Conservation (phyloP, 805 yeast species). For the Candida maesae region DNA sequence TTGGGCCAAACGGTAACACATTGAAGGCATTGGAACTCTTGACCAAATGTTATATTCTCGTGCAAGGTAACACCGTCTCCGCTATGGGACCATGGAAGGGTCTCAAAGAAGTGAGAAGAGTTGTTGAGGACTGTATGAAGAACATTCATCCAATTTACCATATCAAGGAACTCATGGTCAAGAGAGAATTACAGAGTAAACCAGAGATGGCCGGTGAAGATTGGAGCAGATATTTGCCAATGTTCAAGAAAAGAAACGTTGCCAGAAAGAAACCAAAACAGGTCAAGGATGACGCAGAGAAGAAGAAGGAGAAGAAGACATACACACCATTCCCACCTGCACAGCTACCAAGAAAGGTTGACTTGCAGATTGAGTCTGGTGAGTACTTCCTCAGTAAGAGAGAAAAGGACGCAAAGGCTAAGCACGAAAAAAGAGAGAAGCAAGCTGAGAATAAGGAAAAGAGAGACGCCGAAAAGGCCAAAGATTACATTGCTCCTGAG, state of each 20-base stretch:
- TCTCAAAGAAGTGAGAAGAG: conserved; percentile 84
- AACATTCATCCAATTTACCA: conserved; percentile 97
- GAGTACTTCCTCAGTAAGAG: conserved; percentile 90
- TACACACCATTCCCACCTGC: conserved; percentile 99
- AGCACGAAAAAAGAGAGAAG: conserved; percentile 73
- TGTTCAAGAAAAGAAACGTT: conserved; percentile 93
- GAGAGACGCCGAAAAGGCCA: conserved; percentile 65
- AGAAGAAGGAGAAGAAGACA: conserved; percentile 47
- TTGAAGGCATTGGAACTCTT: conserved; percentile 90
- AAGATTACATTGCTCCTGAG: conserved; percentile 83
- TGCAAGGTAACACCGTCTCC: conserved; percentile 96
- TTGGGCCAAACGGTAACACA: conserved; percentile 97
- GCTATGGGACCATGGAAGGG: conserved; percentile 97
- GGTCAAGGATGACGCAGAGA: conserved; percentile 45
- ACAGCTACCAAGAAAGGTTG: conserved; percentile 94
- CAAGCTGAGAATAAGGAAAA: conserved; percentile 67
- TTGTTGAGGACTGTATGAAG: conserved; percentile 96
- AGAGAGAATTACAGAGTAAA: conserved; percentile 88
- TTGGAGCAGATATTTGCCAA: conserved; percentile 95
- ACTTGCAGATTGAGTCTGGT: conserved; percentile 96
- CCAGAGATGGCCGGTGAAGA: conserved; percentile 95
- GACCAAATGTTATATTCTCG: conserved; percentile 93
- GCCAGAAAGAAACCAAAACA: conserved; percentile 86
- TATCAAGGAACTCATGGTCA: conserved; percentile 95
- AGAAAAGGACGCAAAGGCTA: conserved; percentile 69